Evolutionary conservation across 225 moss, liverwort and hornwort species (phyloP).

Genomic region (Straminergon stramineum): DNA sequence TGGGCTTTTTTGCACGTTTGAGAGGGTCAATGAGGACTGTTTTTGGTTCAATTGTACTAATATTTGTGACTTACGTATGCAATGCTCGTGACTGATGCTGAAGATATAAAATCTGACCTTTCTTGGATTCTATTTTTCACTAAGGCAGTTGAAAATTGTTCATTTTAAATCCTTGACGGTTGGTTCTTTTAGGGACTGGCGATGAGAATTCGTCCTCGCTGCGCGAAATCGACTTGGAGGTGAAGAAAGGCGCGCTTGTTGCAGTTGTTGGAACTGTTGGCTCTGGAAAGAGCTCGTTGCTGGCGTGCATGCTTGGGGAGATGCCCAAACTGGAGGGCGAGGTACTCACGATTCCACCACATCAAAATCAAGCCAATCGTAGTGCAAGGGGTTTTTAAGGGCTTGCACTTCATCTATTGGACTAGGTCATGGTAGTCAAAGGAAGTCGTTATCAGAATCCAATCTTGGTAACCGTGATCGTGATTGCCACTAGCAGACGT

Average conservation of each 20-base stretch:
- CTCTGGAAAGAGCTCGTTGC: constrained; percentile 79
- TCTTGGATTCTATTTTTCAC: background rate
- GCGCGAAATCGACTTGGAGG: constrained; percentile 28
- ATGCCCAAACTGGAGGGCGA: constrained; percentile 60
- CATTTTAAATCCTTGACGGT: background rate
- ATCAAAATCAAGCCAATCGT: background rate
- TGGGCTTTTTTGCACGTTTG: background rate
- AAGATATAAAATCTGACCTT: background rate
- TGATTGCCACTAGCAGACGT: background rate
- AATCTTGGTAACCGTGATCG: background rate
- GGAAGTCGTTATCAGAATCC: background rate
- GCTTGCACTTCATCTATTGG: background rate
- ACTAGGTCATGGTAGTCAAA: background rate
- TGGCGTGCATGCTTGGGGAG: constrained; percentile 78
- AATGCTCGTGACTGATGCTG: background rate
- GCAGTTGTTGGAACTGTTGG: constrained; percentile 81
- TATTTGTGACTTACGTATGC: no score
- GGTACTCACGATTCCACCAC: constrained; percentile 10
- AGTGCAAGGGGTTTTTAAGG: background rate
- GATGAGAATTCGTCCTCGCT: background rate
- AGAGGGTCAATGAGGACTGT: background rate
- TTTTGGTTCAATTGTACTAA: background rate
- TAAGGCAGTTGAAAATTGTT: background rate
- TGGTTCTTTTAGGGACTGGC: background rate
- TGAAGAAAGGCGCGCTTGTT: constrained; percentile 50